A percentile compares a stretch with the other conserved stretches of the same genome.
These are phyloP conservation scores for Leptoxyphium fumago DNA, from an alignment of 2,329 filamentous ascomycete genomes.

Conservation along the genomic window DNA sequence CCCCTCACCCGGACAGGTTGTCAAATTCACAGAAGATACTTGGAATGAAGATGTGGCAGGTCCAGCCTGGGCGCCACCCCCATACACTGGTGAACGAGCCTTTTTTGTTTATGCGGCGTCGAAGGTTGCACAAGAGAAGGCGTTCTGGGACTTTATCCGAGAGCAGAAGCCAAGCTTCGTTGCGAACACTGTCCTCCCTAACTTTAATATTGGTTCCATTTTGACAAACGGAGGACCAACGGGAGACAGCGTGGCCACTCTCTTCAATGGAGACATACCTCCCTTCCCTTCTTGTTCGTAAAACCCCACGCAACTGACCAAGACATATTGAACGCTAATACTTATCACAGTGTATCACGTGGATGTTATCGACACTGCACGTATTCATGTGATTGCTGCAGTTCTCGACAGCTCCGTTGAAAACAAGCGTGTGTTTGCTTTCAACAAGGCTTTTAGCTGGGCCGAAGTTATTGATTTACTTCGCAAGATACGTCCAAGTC, in stretches of 20 bases:
- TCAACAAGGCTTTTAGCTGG: slow-evolving; percentile 33
- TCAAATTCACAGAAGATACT: slow-evolving; percentile 12
- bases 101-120: slow-evolving; percentile 29
- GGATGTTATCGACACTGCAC: slow-evolving; percentile 35
- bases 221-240: slow-evolving; percentile 5
- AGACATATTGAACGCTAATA: not conserved
- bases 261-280: slow-evolving; percentile 8
- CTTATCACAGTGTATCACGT: slow-evolving; percentile 17
- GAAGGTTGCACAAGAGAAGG: slow-evolving; percentile 33
- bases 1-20: slow-evolving; percentile 21
- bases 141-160: slow-evolving; percentile 31
- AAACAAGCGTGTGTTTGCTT: slow-evolving; percentile 40
- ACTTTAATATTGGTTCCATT: slow-evolving; percentile 13
- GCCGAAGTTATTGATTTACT: slow-evolving; percentile 28
- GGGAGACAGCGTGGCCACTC: not conserved
- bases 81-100: slow-evolving; percentile 13
- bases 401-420: slow-evolving; percentile 31
- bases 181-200: slow-evolving; percentile 24
- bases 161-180: slow-evolving; percentile 30
- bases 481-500: slow-evolving; percentile 25
- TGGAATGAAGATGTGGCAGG: slow-evolving; percentile 9
- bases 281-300: not conserved
- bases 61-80: slow-evolving; percentile 20
- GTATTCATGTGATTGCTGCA: slow-evolving; percentile 38
- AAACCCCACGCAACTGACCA: no score